Evolutionary conservation across 2,329 filamentous ascomycete genomes (phyloP), one percentile per base, ranked within the genome.

Genomic region (Chaetothyriales sp.): DNA sequence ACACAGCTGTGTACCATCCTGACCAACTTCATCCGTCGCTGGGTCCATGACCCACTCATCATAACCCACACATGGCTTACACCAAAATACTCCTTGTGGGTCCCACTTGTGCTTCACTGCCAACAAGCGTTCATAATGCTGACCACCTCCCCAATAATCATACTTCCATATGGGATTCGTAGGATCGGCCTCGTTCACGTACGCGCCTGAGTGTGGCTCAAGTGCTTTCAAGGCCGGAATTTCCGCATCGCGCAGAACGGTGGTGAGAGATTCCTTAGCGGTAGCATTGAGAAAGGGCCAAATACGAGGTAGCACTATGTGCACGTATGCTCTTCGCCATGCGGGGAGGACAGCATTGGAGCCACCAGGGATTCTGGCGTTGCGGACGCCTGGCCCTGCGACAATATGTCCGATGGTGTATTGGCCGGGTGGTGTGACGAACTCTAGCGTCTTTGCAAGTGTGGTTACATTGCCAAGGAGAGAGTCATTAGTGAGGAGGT

Each of bases 121-220:
- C 19, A 63, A 60, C 44, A 69, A 43, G 10, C 57, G 54, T 5
- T 55, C 55, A 52, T 67, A 65, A 40, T 66, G 64, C 4, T 57
- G 46, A 10, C 13, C 6, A 4, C 69, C 70, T 25, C 22, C 22
- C 65, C 66, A 72, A 56, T 71, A 73, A 5, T 65, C 59, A 18
- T 63, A 22, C 52, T 70, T 65, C 59, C 67, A 71, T 22, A 65
- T 56, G 4, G 67, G 64, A 56, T 72, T 68, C n/a, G 63, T 64
- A 7, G 65, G 62, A 54, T 70, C 64, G 4, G 68, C 62, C 54
- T 65, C 64, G 44, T 64, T 65, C n/a, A 62, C 46, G 46, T 65
- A 66, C 0, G 63, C 58, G 0, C 48, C 33, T 8, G n/a, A 13
- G 9, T 29, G 18, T 6, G 33, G 18, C 48, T 44, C n/a, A 29